Base-by-base conservation (phyloP, 768 basidiomycete genomes). In the Stropharia rugosoannulata region DNA sequence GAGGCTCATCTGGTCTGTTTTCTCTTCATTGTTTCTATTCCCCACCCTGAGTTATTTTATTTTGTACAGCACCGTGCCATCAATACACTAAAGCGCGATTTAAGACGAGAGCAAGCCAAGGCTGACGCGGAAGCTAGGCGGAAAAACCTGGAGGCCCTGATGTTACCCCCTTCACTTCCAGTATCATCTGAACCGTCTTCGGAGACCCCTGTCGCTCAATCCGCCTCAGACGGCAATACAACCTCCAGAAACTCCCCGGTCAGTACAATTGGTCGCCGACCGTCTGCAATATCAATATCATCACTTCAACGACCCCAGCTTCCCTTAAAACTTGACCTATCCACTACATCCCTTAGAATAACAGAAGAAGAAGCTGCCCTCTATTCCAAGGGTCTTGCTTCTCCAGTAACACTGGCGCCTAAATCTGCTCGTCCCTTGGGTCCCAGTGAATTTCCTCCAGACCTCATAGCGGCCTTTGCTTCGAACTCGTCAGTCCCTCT, bases 341-440 rank as follows among this genome's bases (percentile, higher is more conserved):
- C 90, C n/a, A 77, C 87, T 1, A 71, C 84, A 11, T 74, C 84
- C 10, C 75, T 91, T 53, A 83, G 84, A 44, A 77, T 90, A 27
- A 75, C 86, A 0, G 85, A 86, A 41, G 86, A 87, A 45, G 88
- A 90, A 61, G 79, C 76, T 5, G 72, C 80, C 5, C 65, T 83
- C 52, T 86, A 81, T 56, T 71, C 80, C 1, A 84, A 78, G 44
- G 84, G 85, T 1, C 73, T 90, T 45, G 78, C 86, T 27, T 92
- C 90, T 5, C 91, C 91, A 6, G 90, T 93, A 32, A 89, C 86
- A 4, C 79, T 93, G 37, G 91, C 89, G 0, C 91, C 91, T 1
- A 88, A 84, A 64, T 90, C 91, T 5, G 88, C 87, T 44, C 81
- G 87, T 3, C 78, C 86, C 1, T 68, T 78, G 12, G 78, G 73